phyloP scores from a whole-genome alignment of 345 rosid species.

The Citropsis articulata region DNA sequence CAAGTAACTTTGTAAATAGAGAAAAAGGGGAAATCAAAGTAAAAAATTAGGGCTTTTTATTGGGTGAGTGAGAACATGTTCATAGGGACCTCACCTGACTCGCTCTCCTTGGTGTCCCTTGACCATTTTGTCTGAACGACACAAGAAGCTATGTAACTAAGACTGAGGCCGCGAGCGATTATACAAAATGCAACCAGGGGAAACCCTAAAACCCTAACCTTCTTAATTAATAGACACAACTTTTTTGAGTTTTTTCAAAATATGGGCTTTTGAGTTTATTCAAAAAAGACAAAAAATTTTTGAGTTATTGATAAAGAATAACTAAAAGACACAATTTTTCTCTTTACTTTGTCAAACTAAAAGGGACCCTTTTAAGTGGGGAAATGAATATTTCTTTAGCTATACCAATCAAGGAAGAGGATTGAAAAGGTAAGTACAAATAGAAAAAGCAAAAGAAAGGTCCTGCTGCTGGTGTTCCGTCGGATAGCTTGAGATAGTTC shows the following conservation, averaged over 20 bases:
- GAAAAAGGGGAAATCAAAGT: neutral
- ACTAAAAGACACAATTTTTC: neutral
- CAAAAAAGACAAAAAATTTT: neutral
- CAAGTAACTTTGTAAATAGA: neutral
- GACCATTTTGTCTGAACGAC: conserved; percentile 48
- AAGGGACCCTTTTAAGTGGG: neutral
- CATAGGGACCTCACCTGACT: conserved; percentile 71
- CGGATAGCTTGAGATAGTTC: conserved; percentile 80
- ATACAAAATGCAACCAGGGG: neutral
- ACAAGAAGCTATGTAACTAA: neutral
- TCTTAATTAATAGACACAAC: too few species aligned
- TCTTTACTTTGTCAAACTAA: conserved; percentile 1
- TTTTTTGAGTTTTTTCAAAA: neutral
- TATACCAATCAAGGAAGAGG: conserved; percentile 92
- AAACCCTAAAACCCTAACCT: conserved; percentile 9
- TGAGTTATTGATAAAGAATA: too few species aligned
- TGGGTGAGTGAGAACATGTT: neutral
- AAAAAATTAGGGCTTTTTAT: too few species aligned
- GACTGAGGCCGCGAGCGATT: neutral
- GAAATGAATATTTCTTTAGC: conserved; percentile 21
- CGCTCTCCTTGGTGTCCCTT: conserved; percentile 96
- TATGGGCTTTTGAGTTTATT: neutral
- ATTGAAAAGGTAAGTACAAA: conserved; percentile 83
- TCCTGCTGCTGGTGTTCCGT: conserved; percentile 84
- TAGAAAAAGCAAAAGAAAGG: conserved; percentile 76